Base-by-base conservation (phyloP, 2,329 filamentous ascomycete genomes). In the Microthyrium microscopicum region DNA sequence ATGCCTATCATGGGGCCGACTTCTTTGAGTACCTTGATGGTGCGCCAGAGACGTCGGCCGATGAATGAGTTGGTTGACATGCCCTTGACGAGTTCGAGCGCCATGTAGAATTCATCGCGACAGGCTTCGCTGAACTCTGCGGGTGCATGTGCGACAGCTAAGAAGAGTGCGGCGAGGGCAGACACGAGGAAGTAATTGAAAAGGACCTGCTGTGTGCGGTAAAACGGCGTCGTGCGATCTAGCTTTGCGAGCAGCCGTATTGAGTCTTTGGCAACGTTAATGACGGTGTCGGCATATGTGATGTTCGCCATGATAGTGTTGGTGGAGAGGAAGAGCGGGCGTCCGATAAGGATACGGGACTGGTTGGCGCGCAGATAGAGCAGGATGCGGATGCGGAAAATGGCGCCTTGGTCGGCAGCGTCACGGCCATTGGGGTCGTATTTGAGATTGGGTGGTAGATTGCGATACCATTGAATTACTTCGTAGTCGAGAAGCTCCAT, bases 351-450 rank as follows among this genome's bases (percentile, higher is more conserved):
- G 37, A 85, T 89, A 4, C 85, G 77, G 57, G 92, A 81, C 58
- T 92, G 84, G 46, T 93, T 94, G 26, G 83, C 71, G 25, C 85
- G 73, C 12, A 94, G 61, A 49, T 91, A 89, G 13, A 89, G 76
- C 51, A 89, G 73, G 29, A 94, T 76, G 39, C 80, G 77, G 9
- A 91, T 61, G 4, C 85, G 74, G 43, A 76, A 73, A 15, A 77
- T 58, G 40, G 74, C 73, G 29, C 41, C 29, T 6, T 39, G 38
- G 7, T 65, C 57, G 20, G 48, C 55, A 36, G 48, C 18, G 12
- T 29, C 18, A 16, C 29, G 18, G 48, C 72, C 57, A 50, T 66
- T 44, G 56, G 61, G 68, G 48, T 70, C 62, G 62, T 80, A 66
- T 58, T 73, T 60, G 42, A 79, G 49, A 53, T 68, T 56, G 49